These are phyloP conservation scores for Hippophae rhamnoides DNA, from an alignment of 306 rosid species.

Conservation along the genomic window DNA sequence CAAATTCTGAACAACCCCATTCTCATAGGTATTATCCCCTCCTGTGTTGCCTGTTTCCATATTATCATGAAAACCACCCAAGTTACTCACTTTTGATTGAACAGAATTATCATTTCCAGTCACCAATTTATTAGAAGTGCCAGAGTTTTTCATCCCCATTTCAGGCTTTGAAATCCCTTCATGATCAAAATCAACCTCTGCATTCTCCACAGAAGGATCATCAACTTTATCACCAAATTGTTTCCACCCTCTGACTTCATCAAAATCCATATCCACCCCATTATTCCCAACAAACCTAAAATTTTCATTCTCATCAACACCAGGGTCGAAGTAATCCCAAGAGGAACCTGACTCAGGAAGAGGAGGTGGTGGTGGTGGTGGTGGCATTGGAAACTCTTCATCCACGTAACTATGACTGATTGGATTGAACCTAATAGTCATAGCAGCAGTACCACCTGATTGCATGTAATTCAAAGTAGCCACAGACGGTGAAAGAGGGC, in stretches of 20 bases:
- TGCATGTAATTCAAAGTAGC: conserved; percentile 55
- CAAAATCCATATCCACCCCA: conserved; percentile 34
- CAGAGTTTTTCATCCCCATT: conserved; percentile 21
- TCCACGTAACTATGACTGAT: conserved; percentile 29
- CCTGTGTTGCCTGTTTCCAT: conserved; percentile 1
- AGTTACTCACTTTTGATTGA: conserved; percentile 12
- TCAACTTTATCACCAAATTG: conserved; percentile 23
- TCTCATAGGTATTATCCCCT: conserved; percentile 10
- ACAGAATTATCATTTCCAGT: conserved; percentile 13
- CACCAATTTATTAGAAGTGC: conserved; percentile 13
- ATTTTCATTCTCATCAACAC: conserved; percentile 47
- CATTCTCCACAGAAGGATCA: conserved; percentile 8
- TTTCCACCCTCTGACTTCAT: conserved; percentile 27
- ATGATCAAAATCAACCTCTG: conserved; percentile 14
- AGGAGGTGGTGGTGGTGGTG: conserved; percentile 47
- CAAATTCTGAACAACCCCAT: conserved; percentile 14
- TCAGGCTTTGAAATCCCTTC: conserved; percentile 17
- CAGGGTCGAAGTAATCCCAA: conserved; percentile 87
- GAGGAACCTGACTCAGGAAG: conserved; percentile 48
- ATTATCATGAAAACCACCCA: conserved; percentile 4
- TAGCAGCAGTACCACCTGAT: conserved; percentile 41
- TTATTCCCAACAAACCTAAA: conserved; percentile 53
- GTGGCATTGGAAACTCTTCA: conserved; percentile 53
- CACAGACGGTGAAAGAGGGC: conserved; percentile 41
- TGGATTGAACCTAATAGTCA: conserved; percentile 49